phyloP scores from a whole-genome alignment of 208 protist genomes.

The Acanthamoeba quina region DNA sequence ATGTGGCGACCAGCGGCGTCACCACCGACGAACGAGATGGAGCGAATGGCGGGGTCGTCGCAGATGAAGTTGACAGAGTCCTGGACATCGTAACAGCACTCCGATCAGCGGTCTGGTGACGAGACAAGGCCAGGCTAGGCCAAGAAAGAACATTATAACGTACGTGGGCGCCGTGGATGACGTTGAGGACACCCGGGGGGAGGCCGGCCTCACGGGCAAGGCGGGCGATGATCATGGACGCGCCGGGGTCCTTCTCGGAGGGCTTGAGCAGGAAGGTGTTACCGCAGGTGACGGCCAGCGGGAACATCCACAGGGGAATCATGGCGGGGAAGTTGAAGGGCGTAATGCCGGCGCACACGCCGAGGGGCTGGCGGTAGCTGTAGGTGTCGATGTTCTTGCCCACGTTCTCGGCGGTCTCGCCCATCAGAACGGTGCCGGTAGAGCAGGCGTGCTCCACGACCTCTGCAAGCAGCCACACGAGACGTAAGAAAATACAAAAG shows the following conservation, averaged over 20 bases:
- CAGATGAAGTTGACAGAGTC: constrained; percentile 96
- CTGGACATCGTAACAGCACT: background rate
- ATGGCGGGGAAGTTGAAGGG: constrained; percentile 93
- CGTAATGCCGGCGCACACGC: constrained; percentile 94
- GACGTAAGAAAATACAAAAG: background rate
- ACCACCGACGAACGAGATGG: constrained; percentile 95
- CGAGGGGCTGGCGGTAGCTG: constrained; percentile 92
- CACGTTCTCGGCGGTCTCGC: constrained; percentile 93
- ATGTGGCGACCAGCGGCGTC: constrained; percentile 93
- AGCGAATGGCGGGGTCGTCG: constrained; percentile 91
- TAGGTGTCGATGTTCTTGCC: constrained; percentile 92
- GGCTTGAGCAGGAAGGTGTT: constrained; percentile 96
- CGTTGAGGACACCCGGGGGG: constrained; percentile 91
- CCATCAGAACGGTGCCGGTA: constrained; percentile 89
- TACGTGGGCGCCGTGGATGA: constrained; percentile 90
- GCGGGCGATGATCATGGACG: constrained; percentile 85
- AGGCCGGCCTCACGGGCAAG: constrained; percentile 91
- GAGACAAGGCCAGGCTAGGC: background rate
- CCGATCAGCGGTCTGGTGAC: too few species aligned
- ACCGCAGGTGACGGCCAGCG: constrained; percentile 91
- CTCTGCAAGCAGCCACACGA: constrained; percentile 77
- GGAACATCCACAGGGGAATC: constrained; percentile 89
- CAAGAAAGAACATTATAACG: background rate
- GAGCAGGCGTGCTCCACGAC: constrained; percentile 94
- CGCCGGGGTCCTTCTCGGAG: constrained; percentile 92